A percentile compares a stretch with the other conserved stretches of the same genome.
phyloP scores from a whole-genome alignment of 208 protist species.

The Endotrypanum monterogeii region DNA sequence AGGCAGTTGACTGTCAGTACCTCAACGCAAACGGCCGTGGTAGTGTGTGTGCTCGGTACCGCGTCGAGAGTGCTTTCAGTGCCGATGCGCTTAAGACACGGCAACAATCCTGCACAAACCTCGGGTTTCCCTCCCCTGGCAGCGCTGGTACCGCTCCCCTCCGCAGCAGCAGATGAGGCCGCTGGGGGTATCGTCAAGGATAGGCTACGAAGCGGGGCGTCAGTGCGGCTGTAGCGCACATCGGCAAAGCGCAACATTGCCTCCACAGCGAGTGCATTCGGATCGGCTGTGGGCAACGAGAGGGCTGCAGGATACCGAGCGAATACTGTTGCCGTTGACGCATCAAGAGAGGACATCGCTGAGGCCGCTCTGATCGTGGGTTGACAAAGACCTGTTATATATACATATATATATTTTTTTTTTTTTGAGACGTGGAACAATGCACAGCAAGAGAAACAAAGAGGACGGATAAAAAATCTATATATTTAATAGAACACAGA shows the following conservation, averaged over 20 bases:
- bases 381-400: background rate
- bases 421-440: background rate
- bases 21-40: conserved; percentile 48
- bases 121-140: conserved; percentile 6
- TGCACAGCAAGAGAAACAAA: background rate
- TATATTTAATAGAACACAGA: background rate
- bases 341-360: background rate
- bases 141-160: background rate
- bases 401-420: too few relatives aligned
- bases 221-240: conserved; percentile 42
- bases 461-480: background rate
- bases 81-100: conserved; percentile 47
- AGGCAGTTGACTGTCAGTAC: conserved; percentile 52
- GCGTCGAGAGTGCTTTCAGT: conserved; percentile 33
- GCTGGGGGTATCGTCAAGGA: conserved; percentile 30
- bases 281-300: conserved; percentile 71
- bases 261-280: conserved; percentile 67
- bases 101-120: conserved; percentile 33
- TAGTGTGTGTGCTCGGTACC: conserved; percentile 31
- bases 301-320: conserved; percentile 40
- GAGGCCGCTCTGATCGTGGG: background rate
- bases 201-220: conserved; percentile 36
- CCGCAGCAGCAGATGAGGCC: background rate
- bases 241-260: conserved; percentile 61
- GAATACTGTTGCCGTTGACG: conserved; percentile 18